A percentile compares a stretch with the other conserved stretches of the same genome.
Evolutionary conservation across 1,139 yeast genomes (phyloP).

Genomic region (Hansenula lynferdii): DNA sequence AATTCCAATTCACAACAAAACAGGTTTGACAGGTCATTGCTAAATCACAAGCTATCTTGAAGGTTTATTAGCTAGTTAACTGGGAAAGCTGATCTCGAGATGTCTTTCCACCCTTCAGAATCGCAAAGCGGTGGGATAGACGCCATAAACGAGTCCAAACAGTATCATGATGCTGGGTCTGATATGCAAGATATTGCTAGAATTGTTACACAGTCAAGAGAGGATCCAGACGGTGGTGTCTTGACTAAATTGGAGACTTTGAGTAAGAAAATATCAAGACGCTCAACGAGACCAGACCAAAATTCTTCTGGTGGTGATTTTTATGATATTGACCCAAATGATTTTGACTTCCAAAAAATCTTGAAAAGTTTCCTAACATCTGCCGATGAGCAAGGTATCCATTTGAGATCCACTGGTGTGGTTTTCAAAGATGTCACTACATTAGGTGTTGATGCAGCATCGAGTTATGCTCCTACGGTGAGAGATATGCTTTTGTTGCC

Average conservation of each 20-base stretch:
- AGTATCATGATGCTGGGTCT: too few relatives aligned
- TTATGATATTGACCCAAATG: constrained; percentile 20
- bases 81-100: too few relatives aligned
- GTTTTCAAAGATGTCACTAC: constrained; percentile 42
- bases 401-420: constrained; percentile 41
- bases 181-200: constrained; percentile 10
- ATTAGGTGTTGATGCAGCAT: constrained; percentile 43
- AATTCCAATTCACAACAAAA: too few relatives aligned
- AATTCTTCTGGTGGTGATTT: constrained; percentile 4
- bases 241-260: constrained; percentile 8
- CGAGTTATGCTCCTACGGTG: constrained; percentile 43
- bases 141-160: too few relatives aligned
- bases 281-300: too few relatives aligned
- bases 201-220: constrained; percentile 10
- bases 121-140: too few relatives aligned
- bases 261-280: too few relatives aligned
- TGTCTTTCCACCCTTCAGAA: too few relatives aligned
- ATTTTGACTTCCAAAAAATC: constrained; percentile 30
- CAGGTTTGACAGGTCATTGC: too few relatives aligned
- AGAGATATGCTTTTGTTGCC: constrained; percentile 42
- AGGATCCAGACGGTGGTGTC: constrained; percentile 9
- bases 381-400: constrained; percentile 38
- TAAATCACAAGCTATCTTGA: too few relatives aligned
- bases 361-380: constrained; percentile 24
- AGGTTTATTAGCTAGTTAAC: too few relatives aligned